Evolutionary conservation across 1,284 basidiomycete genomes (phyloP).

Genomic region (Ustilago crameri): DNA sequence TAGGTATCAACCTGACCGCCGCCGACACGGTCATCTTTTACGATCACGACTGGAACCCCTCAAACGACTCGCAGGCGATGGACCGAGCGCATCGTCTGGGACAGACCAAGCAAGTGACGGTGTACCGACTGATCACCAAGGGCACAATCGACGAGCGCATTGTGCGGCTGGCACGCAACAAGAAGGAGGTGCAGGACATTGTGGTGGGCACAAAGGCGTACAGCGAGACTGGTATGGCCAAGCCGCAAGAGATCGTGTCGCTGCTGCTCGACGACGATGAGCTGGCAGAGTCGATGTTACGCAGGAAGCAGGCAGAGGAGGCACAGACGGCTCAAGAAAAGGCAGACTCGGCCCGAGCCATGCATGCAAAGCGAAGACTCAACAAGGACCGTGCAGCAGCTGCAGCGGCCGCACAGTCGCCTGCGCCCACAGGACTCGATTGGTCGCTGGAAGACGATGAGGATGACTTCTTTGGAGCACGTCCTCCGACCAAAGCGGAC

Average conservation of each 20-base stretch:
- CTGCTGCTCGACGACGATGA: constrained; percentile 93
- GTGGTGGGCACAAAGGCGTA: constrained; percentile 95
- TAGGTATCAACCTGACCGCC: constrained; percentile 98
- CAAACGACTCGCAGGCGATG: constrained; percentile 98
- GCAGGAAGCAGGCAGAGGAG: constrained; percentile 67
- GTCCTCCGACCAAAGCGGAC: constrained; percentile 46
- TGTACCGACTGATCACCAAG: constrained; percentile 94
- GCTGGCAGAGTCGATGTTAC: constrained; percentile 67
- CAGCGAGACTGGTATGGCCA: constrained; percentile 75
- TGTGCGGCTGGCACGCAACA: constrained; percentile 72
- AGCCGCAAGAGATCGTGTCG: constrained; percentile 96
- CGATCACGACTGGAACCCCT: constrained; percentile 97
- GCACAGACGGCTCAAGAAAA: constrained; percentile 63
- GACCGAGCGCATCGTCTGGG: constrained; percentile 98
- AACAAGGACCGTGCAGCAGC: constrained; percentile 55
- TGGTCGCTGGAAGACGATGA: constrained; percentile 67
- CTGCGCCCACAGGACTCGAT: constrained; percentile 26
- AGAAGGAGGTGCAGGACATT: constrained; percentile 81
- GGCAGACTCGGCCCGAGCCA: constrained; percentile 63
- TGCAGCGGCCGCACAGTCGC: constrained; percentile 21
- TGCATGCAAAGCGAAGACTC: constrained; percentile 60
- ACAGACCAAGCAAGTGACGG: constrained; percentile 98
- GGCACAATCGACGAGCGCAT: constrained; percentile 99
- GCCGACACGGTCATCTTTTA: constrained; percentile 95
- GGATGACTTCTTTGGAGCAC: constrained; percentile 66